Base-by-base conservation (phyloP, 2,329 filamentous ascomycete species). In the Metarhizium anisopliae region DNA sequence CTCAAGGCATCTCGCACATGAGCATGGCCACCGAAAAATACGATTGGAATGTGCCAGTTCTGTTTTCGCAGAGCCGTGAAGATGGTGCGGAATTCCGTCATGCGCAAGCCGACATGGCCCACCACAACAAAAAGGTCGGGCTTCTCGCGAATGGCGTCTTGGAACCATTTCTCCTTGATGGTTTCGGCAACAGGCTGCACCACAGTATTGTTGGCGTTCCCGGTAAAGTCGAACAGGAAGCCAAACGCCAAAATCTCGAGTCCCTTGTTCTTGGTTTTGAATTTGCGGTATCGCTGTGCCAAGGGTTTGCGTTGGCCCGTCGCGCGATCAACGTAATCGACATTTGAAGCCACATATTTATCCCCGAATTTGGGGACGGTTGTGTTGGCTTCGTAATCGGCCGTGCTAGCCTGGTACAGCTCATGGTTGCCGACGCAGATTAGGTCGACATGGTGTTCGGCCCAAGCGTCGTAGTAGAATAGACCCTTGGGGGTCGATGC, bases 341-440 rank as follows among this genome's bases (percentile, higher is more conserved):
- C 79, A 63, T 99, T 99, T 1, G 92, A 96, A 11, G 93, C 89
- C 20, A 97, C 75, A 63, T 97, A 97, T 57, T 81, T 85, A 42
- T 84, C 82, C 55, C 82, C 82, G 72, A 90, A 97, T 66, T 90
- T 87, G 2, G 90, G 90, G 1, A 96, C 88, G 0, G 90, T 96
- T 54, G 82, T 81, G 55, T 84, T 77, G 67, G 88, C 89, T 68
- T 97, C 94, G 58, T 85, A 81, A 53, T 87, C 82, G 20, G 90
- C 88, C 0, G 91, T 89, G 59, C 86, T 85, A 55, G 80, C 75
- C 63, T 90, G 83, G 76, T 99, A 99, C 13, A 99, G 81, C 74
- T 99, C 94, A 73, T 99, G 94, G 66, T 99, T 99, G 52, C 94
- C 94, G 1, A 86, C 87, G 63, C 85, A 93, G 51, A 97, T 79